phyloP scores from a whole-genome alignment of 1,139 yeast genomes.

The Diutina ranongensis region DNA sequence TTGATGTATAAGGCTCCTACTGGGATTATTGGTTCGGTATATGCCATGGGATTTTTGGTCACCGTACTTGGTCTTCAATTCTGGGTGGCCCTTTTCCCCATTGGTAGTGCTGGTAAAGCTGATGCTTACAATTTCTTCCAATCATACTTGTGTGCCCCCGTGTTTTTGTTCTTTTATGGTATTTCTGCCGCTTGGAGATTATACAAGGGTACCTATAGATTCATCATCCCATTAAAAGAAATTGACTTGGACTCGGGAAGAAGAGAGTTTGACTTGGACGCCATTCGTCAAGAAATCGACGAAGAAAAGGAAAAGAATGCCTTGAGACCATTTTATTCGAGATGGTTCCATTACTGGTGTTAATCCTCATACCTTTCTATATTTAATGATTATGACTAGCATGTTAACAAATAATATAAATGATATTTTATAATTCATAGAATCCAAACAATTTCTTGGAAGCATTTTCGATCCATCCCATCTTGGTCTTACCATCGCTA shows the following conservation, averaged over 20 bases:
- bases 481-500: conserved; percentile 16
- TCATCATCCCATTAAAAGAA: conserved; percentile 28
- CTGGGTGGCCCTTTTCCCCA: conserved; percentile 4
- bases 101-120: neutral
- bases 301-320: conserved; percentile 21
- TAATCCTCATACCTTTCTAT: neutral
- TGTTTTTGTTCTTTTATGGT: neutral
- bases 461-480: conserved; percentile 24
- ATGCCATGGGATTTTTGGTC: neutral
- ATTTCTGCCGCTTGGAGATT: neutral
- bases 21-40: conserved; percentile 2
- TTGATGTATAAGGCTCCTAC: neutral
- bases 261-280: conserved; percentile 8
- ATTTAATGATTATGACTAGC: neutral
- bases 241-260: conserved; percentile 35
- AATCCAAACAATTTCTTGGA: conserved; percentile 33
- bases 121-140: neutral
- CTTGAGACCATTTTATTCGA: conserved; percentile 8
- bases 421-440: conserved; percentile 22
- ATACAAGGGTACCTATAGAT: conserved; percentile 14
- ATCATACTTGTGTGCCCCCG: conserved; percentile 1
- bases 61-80: conserved; percentile 1
- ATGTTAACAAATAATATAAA: neutral
- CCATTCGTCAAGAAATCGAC: conserved; percentile 21
- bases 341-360: conserved; percentile 6